These are phyloP conservation scores for Peronospora destructor DNA, from an alignment of 352 stramenopile genomes.

Conservation along the genomic window DNA sequence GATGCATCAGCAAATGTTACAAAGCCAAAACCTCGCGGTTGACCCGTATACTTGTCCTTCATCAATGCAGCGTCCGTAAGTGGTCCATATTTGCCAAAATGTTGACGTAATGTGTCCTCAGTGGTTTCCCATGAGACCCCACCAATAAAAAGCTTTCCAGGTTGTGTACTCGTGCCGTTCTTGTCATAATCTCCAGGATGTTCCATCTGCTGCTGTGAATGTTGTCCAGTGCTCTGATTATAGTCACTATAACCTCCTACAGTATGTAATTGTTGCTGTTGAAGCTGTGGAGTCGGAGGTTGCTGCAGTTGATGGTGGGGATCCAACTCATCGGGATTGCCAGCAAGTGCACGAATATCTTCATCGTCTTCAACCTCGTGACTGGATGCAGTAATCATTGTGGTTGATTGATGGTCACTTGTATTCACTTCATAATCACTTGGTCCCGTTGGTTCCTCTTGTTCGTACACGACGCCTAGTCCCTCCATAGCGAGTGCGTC, in stretches of 20 bases:
- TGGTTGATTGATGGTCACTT: slow-evolving; percentile 5
- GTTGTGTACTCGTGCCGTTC: slow-evolving; percentile 27
- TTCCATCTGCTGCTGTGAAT: slow-evolving; percentile 46
- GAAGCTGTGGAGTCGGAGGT: slow-evolving; percentile 14
- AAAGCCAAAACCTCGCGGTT: slow-evolving; percentile 90
- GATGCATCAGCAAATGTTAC: slow-evolving; percentile 88
- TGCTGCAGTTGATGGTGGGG: slow-evolving; percentile 16
- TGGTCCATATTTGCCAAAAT: slow-evolving; percentile 86
- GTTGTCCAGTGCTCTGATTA: slow-evolving; percentile 29
- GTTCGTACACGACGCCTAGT: slow-evolving; percentile 69
- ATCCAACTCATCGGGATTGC: slow-evolving; percentile 47
- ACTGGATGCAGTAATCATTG: neutral
- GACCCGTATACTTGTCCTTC: slow-evolving; percentile 90
- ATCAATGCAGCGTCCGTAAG: slow-evolving; percentile 87
- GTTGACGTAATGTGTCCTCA: slow-evolving; percentile 82
- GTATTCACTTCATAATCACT: slow-evolving; percentile 18
- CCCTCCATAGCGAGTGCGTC: slow-evolving; percentile 54
- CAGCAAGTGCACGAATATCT: slow-evolving; percentile 55
- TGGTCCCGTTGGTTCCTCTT: slow-evolving; percentile 46
- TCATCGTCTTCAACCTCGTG: slow-evolving; percentile 50
- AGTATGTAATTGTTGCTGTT: slow-evolving; percentile 20
- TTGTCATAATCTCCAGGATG: slow-evolving; percentile 27
- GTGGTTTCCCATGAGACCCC: slow-evolving; percentile 90
- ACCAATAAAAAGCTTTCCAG: slow-evolving; percentile 88
- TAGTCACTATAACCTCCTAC: slow-evolving; percentile 22